Conservation (phyloP, 805 yeast species). For the Nakazawaea pomicola region DNA sequence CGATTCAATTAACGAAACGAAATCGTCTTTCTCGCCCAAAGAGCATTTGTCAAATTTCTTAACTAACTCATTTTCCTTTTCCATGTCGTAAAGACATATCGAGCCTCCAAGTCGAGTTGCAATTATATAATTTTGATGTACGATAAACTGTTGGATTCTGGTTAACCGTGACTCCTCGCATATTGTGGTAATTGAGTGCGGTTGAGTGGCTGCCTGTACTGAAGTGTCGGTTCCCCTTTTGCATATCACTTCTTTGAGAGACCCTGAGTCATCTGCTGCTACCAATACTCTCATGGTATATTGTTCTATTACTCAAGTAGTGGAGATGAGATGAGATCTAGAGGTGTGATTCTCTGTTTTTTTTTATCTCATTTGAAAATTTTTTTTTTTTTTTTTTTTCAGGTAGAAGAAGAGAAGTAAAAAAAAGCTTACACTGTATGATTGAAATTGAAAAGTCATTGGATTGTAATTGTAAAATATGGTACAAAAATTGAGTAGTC, state of each 20-base stretch:
- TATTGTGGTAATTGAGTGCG: conserved; percentile 39
- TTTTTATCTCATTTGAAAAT: no score
- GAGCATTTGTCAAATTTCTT: conserved; percentile 15
- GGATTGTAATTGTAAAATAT: no score
- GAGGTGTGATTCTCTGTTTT: no score
- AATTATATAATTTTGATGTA: conserved; percentile 30
- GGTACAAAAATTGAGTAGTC: no score
- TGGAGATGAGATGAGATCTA: conserved; percentile 6
- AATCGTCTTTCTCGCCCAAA: conserved; percentile 26
- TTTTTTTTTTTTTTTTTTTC: background rate
- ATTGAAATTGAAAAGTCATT: no score
- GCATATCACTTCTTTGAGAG: conserved; percentile 60
- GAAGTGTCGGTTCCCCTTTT: conserved; percentile 77
- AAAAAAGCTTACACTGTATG: no score
- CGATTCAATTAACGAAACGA: conserved; percentile 30
- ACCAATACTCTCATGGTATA: conserved; percentile 54
- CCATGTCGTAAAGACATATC: conserved; percentile 33
- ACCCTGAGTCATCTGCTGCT: conserved; percentile 64
- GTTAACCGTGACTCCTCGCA: conserved; percentile 26
- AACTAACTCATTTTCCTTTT: conserved; percentile 17
- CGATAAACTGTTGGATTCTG: conserved; percentile 30
- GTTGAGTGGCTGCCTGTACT: conserved; percentile 57
- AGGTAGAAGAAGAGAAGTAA: no score
- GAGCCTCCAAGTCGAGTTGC: conserved; percentile 40
- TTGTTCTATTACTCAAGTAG: background rate